Evolutionary conservation across 1,284 basidiomycete genomes (phyloP).

Genomic region (Mycena citricolor): DNA sequence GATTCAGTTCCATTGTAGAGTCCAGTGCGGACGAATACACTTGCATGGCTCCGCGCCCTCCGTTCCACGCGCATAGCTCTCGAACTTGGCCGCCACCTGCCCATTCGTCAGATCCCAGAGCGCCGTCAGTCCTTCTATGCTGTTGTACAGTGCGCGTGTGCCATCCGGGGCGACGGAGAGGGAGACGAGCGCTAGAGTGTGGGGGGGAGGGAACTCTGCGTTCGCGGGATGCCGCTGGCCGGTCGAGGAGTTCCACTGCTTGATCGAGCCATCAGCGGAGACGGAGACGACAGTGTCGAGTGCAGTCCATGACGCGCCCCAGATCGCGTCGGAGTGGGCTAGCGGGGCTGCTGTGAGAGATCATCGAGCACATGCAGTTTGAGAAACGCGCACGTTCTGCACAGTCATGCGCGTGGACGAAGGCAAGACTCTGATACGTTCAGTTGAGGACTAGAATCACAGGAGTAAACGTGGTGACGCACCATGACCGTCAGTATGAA

Average conservation of each 20-base stretch:
- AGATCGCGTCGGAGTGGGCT: slow-evolving; percentile 84
- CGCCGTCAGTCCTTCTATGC: slow-evolving; percentile 76
- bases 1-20: slow-evolving; percentile 23
- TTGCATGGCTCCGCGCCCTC: slow-evolving; percentile 68
- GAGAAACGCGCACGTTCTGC: slow-evolving; percentile 60
- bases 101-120: slow-evolving; percentile 69
- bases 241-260: slow-evolving; percentile 64
- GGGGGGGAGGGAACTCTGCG: slow-evolving; percentile 49
- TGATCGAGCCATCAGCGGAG: slow-evolving; percentile 74
- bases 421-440: slow-evolving; percentile 76
- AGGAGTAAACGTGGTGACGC: too few relatives aligned
- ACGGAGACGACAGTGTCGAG: slow-evolving; percentile 66
- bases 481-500: too few relatives aligned
- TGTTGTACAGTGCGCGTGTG: slow-evolving; percentile 67
- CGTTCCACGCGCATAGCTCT: slow-evolving; percentile 64
- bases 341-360: slow-evolving; percentile 28
- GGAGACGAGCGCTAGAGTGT: slow-evolving; percentile 74
- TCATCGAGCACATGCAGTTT: slow-evolving; percentile 22
- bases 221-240: slow-evolving; percentile 63
- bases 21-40: slow-evolving; percentile 30
- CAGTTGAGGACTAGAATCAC: too few relatives aligned
- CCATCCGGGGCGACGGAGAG: slow-evolving; percentile 69
- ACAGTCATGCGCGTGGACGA: slow-evolving; percentile 67
- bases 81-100: slow-evolving; percentile 58
- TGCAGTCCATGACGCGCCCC: slow-evolving; percentile 76